These are phyloP conservation scores for Cladosporium sp. DNA, from an alignment of 2,329 filamentous ascomycete genomes.

Conservation along the genomic window DNA sequence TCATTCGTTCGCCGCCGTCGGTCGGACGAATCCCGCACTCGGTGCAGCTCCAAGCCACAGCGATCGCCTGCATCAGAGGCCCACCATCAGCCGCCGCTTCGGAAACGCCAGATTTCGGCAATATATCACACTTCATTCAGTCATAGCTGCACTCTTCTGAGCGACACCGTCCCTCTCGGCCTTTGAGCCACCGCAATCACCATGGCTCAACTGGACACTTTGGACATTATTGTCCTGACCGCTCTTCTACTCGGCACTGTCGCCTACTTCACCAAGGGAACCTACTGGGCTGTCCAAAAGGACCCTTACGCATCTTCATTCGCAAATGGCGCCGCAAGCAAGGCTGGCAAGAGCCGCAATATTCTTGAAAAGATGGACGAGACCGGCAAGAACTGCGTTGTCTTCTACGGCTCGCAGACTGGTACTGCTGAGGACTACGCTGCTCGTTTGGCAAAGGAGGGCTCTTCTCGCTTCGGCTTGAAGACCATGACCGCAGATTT, in stretches of 20 bases:
- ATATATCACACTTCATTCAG: background rate
- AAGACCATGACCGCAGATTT: constrained; percentile 98
- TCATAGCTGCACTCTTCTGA: background rate
- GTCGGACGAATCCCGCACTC: background rate
- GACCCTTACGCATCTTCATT: constrained; percentile 81
- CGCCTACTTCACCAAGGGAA: constrained; percentile 97
- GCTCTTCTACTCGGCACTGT: constrained; percentile 79
- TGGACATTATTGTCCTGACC: constrained; percentile 89
- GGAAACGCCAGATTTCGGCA: constrained; percentile 11
- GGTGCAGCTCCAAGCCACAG: background rate
- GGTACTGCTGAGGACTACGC: constrained; percentile 98
- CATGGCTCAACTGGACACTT: constrained; percentile 94
- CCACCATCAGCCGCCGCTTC: constrained; percentile 10
- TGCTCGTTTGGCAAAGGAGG: constrained; percentile 92
- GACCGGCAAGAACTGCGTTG: constrained; percentile 90
- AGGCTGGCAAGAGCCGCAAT: constrained; percentile 81
- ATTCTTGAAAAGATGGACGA: constrained; percentile 96
- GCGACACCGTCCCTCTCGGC: background rate
- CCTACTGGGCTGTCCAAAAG: constrained; percentile 82
- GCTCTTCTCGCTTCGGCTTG: constrained; percentile 89
- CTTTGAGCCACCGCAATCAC: constrained; percentile 23
- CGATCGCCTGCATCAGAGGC: background rate
- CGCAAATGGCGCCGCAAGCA: constrained; percentile 61
- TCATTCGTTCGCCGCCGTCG: background rate
- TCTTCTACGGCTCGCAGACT: constrained; percentile 98